These are phyloP conservation scores for Emmonsiellopsis sp. DNA, from an alignment of 2,329 filamentous ascomycete genomes.

Conservation along the genomic window DNA sequence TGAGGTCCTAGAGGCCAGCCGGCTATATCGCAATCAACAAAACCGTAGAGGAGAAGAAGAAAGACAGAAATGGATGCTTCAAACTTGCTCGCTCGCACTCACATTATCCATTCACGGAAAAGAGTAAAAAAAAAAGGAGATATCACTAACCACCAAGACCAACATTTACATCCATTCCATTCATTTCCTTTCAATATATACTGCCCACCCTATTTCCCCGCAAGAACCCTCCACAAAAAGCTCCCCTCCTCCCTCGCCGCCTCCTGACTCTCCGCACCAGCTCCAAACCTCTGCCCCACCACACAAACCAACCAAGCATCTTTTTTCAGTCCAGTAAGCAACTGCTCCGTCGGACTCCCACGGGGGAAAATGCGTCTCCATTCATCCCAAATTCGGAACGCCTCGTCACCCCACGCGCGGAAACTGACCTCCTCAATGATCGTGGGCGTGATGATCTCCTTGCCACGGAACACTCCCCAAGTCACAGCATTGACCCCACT, in stretches of 20 bases:
- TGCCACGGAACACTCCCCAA: constrained; percentile 90
- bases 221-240: constrained; percentile 32
- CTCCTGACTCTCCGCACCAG: constrained; percentile 30
- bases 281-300: constrained; percentile 38
- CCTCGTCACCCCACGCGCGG: constrained; percentile 88
- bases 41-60: too few species aligned
- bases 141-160: too few species aligned
- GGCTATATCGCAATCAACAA: too few species aligned
- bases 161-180: not conserved
- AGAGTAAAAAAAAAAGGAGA: not conserved
- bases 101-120: not conserved
- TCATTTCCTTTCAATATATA: not conserved
- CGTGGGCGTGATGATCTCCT: constrained; percentile 92
- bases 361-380: constrained; percentile 85
- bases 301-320: constrained; percentile 82
- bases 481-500: constrained; percentile 83
- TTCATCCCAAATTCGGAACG: constrained; percentile 89
- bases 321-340: constrained; percentile 58
- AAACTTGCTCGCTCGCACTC: not conserved
- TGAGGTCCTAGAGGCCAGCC: too few species aligned
- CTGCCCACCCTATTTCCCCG: constrained; percentile 15
- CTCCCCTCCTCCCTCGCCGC: constrained; percentile 32
- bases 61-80: not conserved
- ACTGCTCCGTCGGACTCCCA: constrained; percentile 58
- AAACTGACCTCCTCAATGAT: constrained; percentile 96